A percentile compares a stretch with the other conserved stretches of the same genome.
These are phyloP conservation scores for Blastomyces emzantsi DNA, from an alignment of 2,329 filamentous ascomycete genomes.

Conservation along the genomic window DNA sequence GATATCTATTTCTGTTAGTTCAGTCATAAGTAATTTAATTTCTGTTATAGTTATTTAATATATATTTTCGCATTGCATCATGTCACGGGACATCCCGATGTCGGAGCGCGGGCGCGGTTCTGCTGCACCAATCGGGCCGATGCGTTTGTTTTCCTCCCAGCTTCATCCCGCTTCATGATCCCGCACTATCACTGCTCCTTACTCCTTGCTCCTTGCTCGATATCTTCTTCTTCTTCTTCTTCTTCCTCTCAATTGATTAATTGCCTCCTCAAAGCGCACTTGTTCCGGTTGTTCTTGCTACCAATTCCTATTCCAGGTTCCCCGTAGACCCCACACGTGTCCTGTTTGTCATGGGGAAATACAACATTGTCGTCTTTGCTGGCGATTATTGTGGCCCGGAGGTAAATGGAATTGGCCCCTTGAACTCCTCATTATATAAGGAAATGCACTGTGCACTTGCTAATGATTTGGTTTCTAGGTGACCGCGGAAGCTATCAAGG, in stretches of 20 bases:
- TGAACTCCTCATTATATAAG: neutral
- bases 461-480: constrained; percentile 46
- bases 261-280: neutral
- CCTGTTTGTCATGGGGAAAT: constrained; percentile 31
- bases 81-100: constrained; percentile 3
- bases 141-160: neutral
- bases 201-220: no score
- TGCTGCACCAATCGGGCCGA: neutral
- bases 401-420: constrained; percentile 9
- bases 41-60: no score
- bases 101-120: neutral
- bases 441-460: neutral
- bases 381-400: constrained; percentile 78
- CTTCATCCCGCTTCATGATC: neutral
- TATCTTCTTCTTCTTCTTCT: no score
- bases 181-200: neutral
- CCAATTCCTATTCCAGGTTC: neutral
- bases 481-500: constrained; percentile 76
- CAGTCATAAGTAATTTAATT: no score
- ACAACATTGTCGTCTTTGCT: constrained; percentile 71
- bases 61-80: no score
- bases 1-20: no score
- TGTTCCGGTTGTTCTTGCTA: neutral
- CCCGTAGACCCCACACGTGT: neutral
- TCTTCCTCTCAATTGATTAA: neutral